Base-by-base conservation (phyloP, 805 yeast genomes). In the Yarrowia keelungensis region DNA sequence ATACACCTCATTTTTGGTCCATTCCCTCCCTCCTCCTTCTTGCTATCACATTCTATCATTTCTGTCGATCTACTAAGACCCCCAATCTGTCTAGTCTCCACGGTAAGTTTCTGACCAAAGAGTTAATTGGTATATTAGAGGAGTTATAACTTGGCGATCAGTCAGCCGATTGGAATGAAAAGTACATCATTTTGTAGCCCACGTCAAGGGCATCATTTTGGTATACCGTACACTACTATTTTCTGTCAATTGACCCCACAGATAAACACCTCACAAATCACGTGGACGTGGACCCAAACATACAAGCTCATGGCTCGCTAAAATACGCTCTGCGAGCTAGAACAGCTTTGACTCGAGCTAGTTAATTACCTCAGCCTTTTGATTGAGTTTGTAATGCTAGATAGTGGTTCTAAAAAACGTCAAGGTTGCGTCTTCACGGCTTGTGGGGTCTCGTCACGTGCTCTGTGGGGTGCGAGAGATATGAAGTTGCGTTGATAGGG, bases 341-440 rank as follows among this genome's bases (percentile, higher is more conserved):
- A 38, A 19, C 59, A 3, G 8, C 32, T 16, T 53, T 38, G 43
- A 11, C 43, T 51, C 58, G 15, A 53, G 59, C 35, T 19, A 38
- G 39, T 53, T 53, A 53, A 53, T 53, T 53, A 53, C 42, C 59
- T 53, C 59, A 38, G 45, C 59, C 45, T 19, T 53, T 38, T 53
- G 59, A 38, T 53, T 53, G 59, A 53, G 59, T 53, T 53, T 53
- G 43, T n/a, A 53, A 38, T 19, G 59, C 59, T 51, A 36, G 59
- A 53, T 53, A 53, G 26, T 32, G 39, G 39, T 49, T 32, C 53
- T 32, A 32, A 49, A 32, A 26, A 14, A 26, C 36, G 36, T 47
- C 16, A 7, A 46, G 35, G 35, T 46, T 22, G 35, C 10, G 35
- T 10, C 1, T 8, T 26, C 14, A 19, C 32, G 49, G 32, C 49